phyloP scores from a whole-genome alignment of 1,284 basidiomycete genomes.

The Pholiota adiposa region DNA sequence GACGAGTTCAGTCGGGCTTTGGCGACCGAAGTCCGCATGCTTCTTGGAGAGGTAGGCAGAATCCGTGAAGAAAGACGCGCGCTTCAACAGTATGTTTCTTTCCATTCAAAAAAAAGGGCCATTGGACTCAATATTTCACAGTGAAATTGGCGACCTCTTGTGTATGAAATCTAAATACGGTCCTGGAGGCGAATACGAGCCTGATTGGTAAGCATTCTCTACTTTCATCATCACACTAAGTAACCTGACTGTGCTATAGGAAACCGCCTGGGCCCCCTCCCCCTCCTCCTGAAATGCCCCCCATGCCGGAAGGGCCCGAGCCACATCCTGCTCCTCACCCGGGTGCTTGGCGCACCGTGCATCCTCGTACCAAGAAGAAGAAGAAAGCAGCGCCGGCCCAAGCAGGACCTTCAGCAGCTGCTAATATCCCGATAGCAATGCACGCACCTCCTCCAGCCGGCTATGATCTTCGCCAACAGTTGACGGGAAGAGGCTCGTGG shows the following conservation, averaged over 20 bases:
- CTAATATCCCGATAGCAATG: slow-evolving; percentile 21
- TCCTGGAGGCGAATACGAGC: slow-evolving; percentile 76
- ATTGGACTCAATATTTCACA: slow-evolving; percentile 31
- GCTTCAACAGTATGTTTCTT: slow-evolving; percentile 65
- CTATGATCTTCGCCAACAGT: slow-evolving; percentile 39
- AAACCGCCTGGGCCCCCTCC: slow-evolving; percentile 43
- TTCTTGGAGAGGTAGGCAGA: slow-evolving; percentile 77
- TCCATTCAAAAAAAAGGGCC: not conserved
- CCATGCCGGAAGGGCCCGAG: slow-evolving; percentile 35
- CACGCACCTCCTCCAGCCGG: slow-evolving; percentile 12
- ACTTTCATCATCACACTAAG: slow-evolving; percentile 36
- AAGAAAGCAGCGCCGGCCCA: slow-evolving; percentile 34
- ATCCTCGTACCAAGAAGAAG: slow-evolving; percentile 43
- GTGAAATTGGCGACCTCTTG: slow-evolving; percentile 71
- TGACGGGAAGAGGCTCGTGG: slow-evolving; percentile 49
- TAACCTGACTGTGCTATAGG: slow-evolving; percentile 15
- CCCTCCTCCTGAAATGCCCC: slow-evolving; percentile 41
- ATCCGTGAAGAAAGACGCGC: slow-evolving; percentile 73
- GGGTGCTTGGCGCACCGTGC: slow-evolving; percentile 57
- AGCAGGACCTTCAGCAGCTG: slow-evolving; percentile 31
- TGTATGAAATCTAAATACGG: slow-evolving; percentile 71
- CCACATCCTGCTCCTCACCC: slow-evolving; percentile 42
- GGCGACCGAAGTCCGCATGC: slow-evolving; percentile 77
- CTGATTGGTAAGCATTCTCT: slow-evolving; percentile 52
- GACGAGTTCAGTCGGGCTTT: slow-evolving; percentile 82